Percentiles rank a stretch among this genome's conserved stretches.
phyloP scores from a whole-genome alignment of 352 stramenopile genomes.

The Pythium dissimile region DNA sequence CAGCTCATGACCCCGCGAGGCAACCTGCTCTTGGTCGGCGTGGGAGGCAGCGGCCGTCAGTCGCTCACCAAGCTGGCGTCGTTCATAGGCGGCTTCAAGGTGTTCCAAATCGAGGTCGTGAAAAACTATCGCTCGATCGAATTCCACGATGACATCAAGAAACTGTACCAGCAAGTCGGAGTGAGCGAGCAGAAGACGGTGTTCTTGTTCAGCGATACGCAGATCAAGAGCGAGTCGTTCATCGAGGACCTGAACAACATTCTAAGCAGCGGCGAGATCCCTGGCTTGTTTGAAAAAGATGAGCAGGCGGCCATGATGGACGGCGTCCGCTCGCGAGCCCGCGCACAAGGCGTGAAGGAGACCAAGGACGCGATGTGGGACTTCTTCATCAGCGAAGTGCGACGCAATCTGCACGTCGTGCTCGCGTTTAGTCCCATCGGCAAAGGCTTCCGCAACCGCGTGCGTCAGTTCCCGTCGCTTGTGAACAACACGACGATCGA shows the following conservation, averaged over 20 bases:
- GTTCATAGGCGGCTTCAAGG: constrained; percentile 87
- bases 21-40: constrained; percentile 91
- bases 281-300: constrained; percentile 91
- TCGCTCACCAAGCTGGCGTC: constrained; percentile 85
- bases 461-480: constrained; percentile 90
- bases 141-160: constrained; percentile 93
- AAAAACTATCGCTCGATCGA: constrained; percentile 91
- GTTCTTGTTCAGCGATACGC: constrained; percentile 93
- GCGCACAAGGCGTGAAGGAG: constrained; percentile 78
- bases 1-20: constrained; percentile 85
- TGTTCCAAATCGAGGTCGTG: constrained; percentile 93
- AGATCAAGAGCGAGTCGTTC: constrained; percentile 93
- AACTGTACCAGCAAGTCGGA: constrained; percentile 77
- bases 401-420: constrained; percentile 91
- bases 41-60: constrained; percentile 89
- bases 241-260: constrained; percentile 94
- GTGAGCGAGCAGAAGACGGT: constrained; percentile 82
- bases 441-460: constrained; percentile 76
- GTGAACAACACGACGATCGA: constrained; percentile 95
- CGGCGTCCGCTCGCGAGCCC: constrained; percentile 59
- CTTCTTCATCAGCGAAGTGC: constrained; percentile 92
- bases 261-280: constrained; percentile 89
- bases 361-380: constrained; percentile 89
- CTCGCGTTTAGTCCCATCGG: constrained; percentile 91
- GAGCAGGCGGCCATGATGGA: constrained; percentile 87